Evolutionary conservation across 2,329 filamentous ascomycete genomes (phyloP), one percentile per base, ranked within the genome.

Genomic region (Cucurbitaria berberidis): DNA sequence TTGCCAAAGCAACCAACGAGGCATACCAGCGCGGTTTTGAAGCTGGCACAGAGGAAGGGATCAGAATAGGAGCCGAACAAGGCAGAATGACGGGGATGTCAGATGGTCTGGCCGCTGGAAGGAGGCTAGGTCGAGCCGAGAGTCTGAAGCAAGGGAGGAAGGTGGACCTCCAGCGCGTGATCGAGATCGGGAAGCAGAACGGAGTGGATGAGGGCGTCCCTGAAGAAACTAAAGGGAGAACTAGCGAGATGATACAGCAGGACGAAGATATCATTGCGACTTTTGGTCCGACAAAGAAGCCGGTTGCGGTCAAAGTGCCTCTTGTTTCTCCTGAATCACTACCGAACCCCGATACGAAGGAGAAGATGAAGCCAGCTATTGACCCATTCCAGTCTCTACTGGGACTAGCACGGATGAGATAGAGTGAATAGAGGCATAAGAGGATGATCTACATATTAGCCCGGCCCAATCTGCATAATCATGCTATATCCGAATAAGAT

Each of bases 351-450:
- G 16, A 13, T 19, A 13, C 19, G 24, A 38, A 10, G 16, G 36
- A 46, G 9, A 26, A 4, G 5, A n/a, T 5, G 32, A 35, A 26
- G 9, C 27, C 26, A 3, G 39, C 18, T 30, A n/a, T 21, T 10
- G 50, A 53, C n/a, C 50, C 50, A 21, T 53, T 53, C 8, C 35
- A 32, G 19, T 43, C 32, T 5, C 24, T 53, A 11, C 19, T 53
- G 39, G 19, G 24, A 9, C 13, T 53, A 11, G 38, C 32, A n/a
- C 44, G 32, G 16, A 48, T 7, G 24, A 53, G 21, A 11, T 34
- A 48, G 21, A 39, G 19, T 15, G 19, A 11, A n/a, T 22, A n/a
- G 11, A 24, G 11, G 18, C 36, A 9, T 2, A 15, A 8, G 19
- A 2, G n/a, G 10, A 21, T 11, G 18, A 22, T 13, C n/a, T n/a